These are phyloP conservation scores for Pyrus betulifolia DNA, from an alignment of 306 rosid species.

Conservation along the genomic window DNA sequence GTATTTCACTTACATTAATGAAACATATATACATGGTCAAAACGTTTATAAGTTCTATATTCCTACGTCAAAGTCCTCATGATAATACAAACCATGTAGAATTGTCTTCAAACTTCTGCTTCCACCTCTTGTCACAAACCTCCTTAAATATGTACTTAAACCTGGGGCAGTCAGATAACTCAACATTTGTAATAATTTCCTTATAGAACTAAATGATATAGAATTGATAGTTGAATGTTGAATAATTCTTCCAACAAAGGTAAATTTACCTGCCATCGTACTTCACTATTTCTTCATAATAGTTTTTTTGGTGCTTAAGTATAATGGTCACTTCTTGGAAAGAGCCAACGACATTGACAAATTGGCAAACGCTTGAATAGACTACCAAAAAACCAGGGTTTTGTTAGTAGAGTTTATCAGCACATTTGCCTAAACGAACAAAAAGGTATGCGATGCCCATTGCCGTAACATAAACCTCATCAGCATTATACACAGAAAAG, in stretches of 20 bases:
- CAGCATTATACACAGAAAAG: constrained; percentile 93
- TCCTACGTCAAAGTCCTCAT: no score
- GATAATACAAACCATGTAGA: constrained; percentile 63
- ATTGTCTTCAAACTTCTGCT: constrained; percentile 68
- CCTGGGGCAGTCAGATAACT: constrained; percentile 36
- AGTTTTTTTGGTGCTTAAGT: constrained; percentile 91
- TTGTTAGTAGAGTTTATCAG: not conserved
- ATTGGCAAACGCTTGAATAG: constrained; percentile 85
- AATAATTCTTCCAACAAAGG: not conserved
- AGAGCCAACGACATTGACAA: constrained; percentile 76
- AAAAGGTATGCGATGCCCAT: not conserved
- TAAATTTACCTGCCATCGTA: constrained; percentile 81
- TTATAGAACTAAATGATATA: not conserved
- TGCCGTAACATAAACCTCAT: constrained; percentile 53
- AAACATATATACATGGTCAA: no score
- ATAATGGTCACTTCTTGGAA: constrained; percentile 84
- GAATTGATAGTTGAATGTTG: not conserved
- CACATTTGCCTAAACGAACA: not conserved
- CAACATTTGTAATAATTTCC: constrained; percentile 14
- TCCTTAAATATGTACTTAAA: constrained; percentile 93
- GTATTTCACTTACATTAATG: no score
- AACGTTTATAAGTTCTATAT: no score
- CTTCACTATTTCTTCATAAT: constrained; percentile 60
- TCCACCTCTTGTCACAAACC: constrained; percentile 81
- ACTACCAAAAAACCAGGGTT: constrained; percentile 32